Evolutionary conservation across 495 filamentous ascomycete species (phyloP), one percentile per base, ranked within the genome.

Genomic region (Aspergillus homomorphus): DNA sequence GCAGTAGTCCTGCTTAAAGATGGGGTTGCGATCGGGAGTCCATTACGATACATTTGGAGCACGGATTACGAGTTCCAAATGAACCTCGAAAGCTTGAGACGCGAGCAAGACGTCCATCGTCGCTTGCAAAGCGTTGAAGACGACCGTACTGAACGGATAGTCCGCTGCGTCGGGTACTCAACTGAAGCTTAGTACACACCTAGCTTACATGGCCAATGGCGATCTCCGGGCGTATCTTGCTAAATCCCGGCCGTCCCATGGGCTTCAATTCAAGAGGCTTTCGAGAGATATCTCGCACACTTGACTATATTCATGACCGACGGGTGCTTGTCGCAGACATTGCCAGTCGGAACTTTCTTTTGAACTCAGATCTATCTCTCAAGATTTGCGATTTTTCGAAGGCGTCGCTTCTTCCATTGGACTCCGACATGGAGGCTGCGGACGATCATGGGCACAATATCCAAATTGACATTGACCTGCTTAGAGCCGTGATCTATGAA

Each of bases 351-450:
- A 72, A 72, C 54, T 63, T 69, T 15, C 66, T 72, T 16, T 62
- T 74, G 19, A 62, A 71, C 59, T 56, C 62, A 7, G 60, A 72
- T 57, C 56, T 72, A 23, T 66, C 58, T 14, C 19, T 72, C 49
- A 70, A 68, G 55, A 42, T 72, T n/a, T 68, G 59, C 30, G 71
- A 71, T 57, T 71, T 72, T 51, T 56, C 60, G 2, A 62, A 72
- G 53, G 57, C 66, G 21, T 63, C 66, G 22, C 21, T 71, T 14
- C 53, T 74, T 15, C 60, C 68, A 18, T 45, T 67, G 26, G 63
- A 64, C 42, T 56, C 57, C n/a, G 21, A 63, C 55, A 67, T 74
- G 62, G 60, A 68, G 2, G 44, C 56, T 30, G 65, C 56, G 14
- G 64, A 72, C 54, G 65, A 69, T 33, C 58, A 62, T 56, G 69